A percentile compares a stretch with the other conserved stretches of the same genome.
These are phyloP conservation scores for Xylaria acuta DNA, from an alignment of 495 filamentous ascomycete genomes.

Conservation along the genomic window DNA sequence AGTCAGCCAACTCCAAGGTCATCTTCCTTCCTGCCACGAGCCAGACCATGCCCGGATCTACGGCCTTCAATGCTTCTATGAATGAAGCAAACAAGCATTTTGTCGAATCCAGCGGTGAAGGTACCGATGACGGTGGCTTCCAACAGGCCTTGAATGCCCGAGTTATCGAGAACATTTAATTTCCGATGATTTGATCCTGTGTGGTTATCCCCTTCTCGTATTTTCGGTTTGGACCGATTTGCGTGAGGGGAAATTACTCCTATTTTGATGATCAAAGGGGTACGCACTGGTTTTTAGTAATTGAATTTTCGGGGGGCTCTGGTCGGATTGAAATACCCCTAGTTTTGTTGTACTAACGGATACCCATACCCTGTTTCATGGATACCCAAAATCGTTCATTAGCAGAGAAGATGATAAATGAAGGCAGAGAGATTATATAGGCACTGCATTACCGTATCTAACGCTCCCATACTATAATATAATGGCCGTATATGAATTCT, in stretches of 20 bases:
- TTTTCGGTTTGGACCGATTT: neutral
- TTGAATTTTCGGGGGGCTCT: neutral
- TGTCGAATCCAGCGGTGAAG: constrained; percentile 32
- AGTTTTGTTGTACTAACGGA: constrained; percentile 21
- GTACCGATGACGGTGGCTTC: constrained; percentile 62
- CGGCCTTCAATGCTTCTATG: constrained; percentile 44
- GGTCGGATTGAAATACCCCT: constrained; percentile 25
- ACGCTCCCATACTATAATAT: constrained; percentile 3
- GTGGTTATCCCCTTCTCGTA: neutral
- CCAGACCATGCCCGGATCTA: constrained; percentile 65
- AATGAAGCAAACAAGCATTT: constrained; percentile 32
- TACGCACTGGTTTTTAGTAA: neutral
- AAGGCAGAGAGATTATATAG: neutral
- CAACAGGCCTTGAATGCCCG: constrained; percentile 83
- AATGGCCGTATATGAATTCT: constrained; percentile 1
- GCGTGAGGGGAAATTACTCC: neutral
- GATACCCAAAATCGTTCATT: constrained; percentile 29
- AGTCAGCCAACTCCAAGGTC: constrained; percentile 93
- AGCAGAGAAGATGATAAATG: constrained; percentile 14
- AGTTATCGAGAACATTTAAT: constrained; percentile 86
- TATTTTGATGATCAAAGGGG: neutral
- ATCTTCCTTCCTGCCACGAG: constrained; percentile 84
- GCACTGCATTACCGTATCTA: neutral
- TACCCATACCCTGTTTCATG: constrained; percentile 26
- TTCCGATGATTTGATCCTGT: neutral